Conservation (phyloP, 163 green algal species). For the Scenedesmus sp. region DNA sequence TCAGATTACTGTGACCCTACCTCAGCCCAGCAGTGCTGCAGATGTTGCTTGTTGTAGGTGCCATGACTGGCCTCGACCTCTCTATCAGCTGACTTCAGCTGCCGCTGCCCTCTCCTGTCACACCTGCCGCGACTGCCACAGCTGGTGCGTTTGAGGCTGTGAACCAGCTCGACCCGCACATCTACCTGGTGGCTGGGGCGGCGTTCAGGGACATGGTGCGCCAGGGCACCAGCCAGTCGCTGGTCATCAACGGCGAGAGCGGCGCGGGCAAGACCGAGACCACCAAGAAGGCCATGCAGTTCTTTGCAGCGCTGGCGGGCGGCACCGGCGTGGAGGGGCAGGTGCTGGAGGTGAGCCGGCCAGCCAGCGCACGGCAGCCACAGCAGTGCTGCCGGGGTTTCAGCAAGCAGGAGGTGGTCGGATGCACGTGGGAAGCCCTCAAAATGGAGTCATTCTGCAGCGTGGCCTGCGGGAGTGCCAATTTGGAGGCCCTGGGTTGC, state of each 20-base stretch:
- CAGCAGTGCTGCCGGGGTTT: too few relatives aligned
- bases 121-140: constrained; percentile 27
- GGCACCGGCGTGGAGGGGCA: constrained; percentile 77
- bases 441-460: too few relatives aligned
- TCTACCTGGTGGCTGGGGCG: constrained; percentile 88
- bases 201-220: constrained; percentile 83
- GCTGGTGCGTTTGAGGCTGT: constrained; percentile 70
- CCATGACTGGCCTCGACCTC: too few relatives aligned
- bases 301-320: constrained; percentile 89
- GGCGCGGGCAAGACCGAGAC: constrained; percentile 95
- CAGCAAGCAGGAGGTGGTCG: too few relatives aligned
- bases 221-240: constrained; percentile 76
- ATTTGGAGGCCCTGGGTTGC: too few relatives aligned
- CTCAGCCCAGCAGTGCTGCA: neutral
- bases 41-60: neutral
- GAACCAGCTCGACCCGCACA: constrained; percentile 80
- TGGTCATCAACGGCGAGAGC: constrained; percentile 91
- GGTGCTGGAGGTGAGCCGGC: constrained; percentile 57
- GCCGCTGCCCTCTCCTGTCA: neutral
- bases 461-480: too few relatives aligned
- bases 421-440: too few relatives aligned
- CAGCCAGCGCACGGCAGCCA: too few relatives aligned
- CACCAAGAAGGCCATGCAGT: constrained; percentile 95
- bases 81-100: too few relatives aligned
- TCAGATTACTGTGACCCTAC: neutral